phyloP scores from a whole-genome alignment of 2,329 filamentous ascomycete genomes.

The Huntiella abstrusa region DNA sequence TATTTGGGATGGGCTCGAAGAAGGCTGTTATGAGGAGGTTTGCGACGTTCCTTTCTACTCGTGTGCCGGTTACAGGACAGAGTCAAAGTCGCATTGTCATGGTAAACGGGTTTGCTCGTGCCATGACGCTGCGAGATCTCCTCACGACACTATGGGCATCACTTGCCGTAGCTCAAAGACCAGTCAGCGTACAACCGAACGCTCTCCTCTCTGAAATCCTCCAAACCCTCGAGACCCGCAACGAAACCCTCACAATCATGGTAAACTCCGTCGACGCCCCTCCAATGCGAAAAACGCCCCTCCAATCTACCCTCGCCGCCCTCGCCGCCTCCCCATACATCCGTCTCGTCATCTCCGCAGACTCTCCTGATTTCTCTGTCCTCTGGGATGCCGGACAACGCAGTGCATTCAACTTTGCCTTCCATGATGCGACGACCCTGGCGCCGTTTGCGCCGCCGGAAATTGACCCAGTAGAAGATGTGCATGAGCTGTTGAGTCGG shows the following conservation, averaged over 20 bases:
- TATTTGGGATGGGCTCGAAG: slow-evolving; percentile 90
- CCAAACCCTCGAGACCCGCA: slow-evolving; percentile 31
- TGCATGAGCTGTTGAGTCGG: slow-evolving; percentile 70
- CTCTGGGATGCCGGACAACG: slow-evolving; percentile 82
- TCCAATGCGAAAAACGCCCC: slow-evolving; percentile 49
- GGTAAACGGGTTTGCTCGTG: slow-evolving; percentile 65
- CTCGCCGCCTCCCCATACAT: slow-evolving; percentile 58
- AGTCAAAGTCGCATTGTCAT: slow-evolving; percentile 46
- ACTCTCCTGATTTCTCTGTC: slow-evolving; percentile 71
- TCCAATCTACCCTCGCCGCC: slow-evolving; percentile 56
- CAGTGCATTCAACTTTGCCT: slow-evolving; percentile 67
- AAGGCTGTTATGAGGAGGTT: slow-evolving; percentile 54
- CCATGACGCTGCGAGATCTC: slow-evolving; percentile 48
- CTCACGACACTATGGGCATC: slow-evolving; percentile 49
- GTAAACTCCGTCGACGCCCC: slow-evolving; percentile 76
- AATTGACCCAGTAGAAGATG: slow-evolving; percentile 71
- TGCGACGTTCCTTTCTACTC: slow-evolving; percentile 46
- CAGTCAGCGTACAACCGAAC: slow-evolving; percentile 42
- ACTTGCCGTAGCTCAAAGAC: slow-evolving; percentile 30
- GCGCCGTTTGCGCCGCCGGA: slow-evolving; percentile 42
- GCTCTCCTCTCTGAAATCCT: slow-evolving; percentile 51
- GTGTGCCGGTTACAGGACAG: slow-evolving; percentile 14
- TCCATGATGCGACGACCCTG: slow-evolving; percentile 91
- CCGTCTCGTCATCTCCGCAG: slow-evolving; percentile 59
- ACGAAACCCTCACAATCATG: slow-evolving; percentile 42